Base-by-base conservation (phyloP, 768 basidiomycete genomes). In the Gymnopilus dilepis region DNA sequence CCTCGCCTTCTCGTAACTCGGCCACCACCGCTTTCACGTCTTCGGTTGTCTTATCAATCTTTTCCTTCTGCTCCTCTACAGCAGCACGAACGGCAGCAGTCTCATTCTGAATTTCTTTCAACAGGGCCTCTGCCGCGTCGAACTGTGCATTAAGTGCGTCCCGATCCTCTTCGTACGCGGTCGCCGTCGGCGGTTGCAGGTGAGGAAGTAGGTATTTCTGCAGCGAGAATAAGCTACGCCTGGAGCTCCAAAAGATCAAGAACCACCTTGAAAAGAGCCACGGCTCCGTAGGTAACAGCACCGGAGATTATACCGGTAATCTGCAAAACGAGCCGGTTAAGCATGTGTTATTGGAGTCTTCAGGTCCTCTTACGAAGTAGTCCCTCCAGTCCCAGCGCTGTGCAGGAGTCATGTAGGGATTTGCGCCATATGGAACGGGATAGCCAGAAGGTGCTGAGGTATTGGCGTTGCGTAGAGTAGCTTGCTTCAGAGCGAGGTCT, bases 271-370 rank as follows among this genome's bases (percentile, higher is more conserved):
- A 95, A 94, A 43, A 98, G 74, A 2, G 94, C 80, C 26, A 89
- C 77, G 12, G 92, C 87, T 4, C 93, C 91, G 71, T 93, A 97
- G 7, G 87, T 84, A 5, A 96, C 77, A 6, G 90, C 85, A 1
- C 97, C 95, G 41, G 95, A 95, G 17, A 99, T 80, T 33, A 98
- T 90, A 12, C 91, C 89, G 72, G 96, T 94, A 69, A 99, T 96
- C 96, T 98, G 70, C 7, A 6, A 54, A 57, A 42, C 21, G 31
- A 41, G 38, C 26, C 6, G 31, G 37, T 52, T 69, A 41, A 67
- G 69, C 69, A 74, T 62, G 66, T 66, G 72, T 66, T 69, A 65
- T 51, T 56, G 15, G 42, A 17, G 33, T 17, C 19, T 15, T 4
- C 28, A 40, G 47, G 40, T 24, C 34, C 19, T 79, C 92, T 70